phyloP scores from a whole-genome alignment of 768 basidiomycete genomes.

The Macrolepiota dolichaula region DNA sequence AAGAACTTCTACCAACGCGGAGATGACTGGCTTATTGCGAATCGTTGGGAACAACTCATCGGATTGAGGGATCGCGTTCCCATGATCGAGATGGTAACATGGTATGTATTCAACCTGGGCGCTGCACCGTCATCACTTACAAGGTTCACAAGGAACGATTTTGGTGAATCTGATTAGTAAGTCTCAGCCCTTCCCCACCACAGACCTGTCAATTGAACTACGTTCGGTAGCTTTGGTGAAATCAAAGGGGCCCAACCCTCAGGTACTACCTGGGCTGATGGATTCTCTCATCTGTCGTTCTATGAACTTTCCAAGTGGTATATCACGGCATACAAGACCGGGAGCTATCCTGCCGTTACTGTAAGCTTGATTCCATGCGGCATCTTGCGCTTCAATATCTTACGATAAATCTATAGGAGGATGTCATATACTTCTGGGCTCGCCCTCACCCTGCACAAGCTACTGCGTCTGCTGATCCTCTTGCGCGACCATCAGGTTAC shows the following conservation, averaged over 20 bases:
- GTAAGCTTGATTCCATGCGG: slow-evolving; percentile 33
- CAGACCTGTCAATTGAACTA: background rate
- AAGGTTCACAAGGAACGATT: slow-evolving; percentile 54
- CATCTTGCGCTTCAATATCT: background rate
- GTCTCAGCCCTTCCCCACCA: slow-evolving; percentile 8
- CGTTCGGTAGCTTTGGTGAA: slow-evolving; percentile 45
- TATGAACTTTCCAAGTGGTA: slow-evolving; percentile 64
- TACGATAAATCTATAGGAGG: slow-evolving; percentile 28
- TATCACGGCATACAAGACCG: slow-evolving; percentile 66
- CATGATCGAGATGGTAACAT: slow-evolving; percentile 69
- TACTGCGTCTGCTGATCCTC: slow-evolving; percentile 35
- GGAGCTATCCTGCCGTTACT: slow-evolving; percentile 53
- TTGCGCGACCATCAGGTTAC: slow-evolving; percentile 46
- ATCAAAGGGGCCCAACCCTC: slow-evolving; percentile 46
- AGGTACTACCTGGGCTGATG: slow-evolving; percentile 41
- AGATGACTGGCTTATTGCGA: slow-evolving; percentile 65
- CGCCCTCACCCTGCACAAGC: slow-evolving; percentile 61
- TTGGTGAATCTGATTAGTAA: slow-evolving; percentile 72
- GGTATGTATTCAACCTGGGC: slow-evolving; percentile 31
- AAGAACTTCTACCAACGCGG: slow-evolving; percentile 65
- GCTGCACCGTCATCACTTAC: background rate
- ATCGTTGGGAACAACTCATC: slow-evolving; percentile 71
- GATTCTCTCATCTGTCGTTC: slow-evolving; percentile 50
- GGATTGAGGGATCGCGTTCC: slow-evolving; percentile 47
- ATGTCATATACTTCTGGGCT: slow-evolving; percentile 55